A percentile compares a stretch with the other conserved stretches of the same genome.
Conservation (phyloP, 805 yeast genomes). For the Wickerhamomyces pijperi region DNA sequence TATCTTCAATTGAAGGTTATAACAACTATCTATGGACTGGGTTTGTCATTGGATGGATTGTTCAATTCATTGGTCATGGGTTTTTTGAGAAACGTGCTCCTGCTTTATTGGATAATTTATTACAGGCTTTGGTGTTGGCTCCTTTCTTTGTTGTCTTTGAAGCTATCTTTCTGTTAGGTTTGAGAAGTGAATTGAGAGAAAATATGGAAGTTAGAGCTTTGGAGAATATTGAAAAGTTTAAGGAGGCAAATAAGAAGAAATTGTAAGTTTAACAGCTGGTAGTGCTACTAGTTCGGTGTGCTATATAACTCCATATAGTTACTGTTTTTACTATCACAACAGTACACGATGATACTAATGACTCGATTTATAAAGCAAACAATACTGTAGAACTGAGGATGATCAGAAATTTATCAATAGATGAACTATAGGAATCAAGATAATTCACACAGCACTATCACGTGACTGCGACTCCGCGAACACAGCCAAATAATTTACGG, state of each 20-base stretch:
- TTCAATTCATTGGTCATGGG: slow-evolving; percentile 85
- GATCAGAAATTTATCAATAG: no score
- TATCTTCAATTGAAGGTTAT: slow-evolving; percentile 11
- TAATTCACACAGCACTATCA: no score
- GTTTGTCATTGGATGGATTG: slow-evolving; percentile 58
- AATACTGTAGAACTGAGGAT: no score
- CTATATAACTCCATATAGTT: no score
- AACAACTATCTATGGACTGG: slow-evolving; percentile 15
- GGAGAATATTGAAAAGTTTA: slow-evolving; percentile 18
- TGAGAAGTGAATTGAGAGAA: slow-evolving; percentile 31
- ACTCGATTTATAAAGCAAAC: no score
- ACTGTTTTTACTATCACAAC: no score
- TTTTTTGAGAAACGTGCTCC: slow-evolving; percentile 75
- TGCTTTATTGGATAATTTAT: slow-evolving; percentile 70
- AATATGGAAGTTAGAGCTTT: slow-evolving; percentile 24
- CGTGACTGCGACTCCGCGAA: no score
- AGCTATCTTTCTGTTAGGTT: slow-evolving; percentile 58
- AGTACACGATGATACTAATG: no score
- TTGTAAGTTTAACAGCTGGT: no score
- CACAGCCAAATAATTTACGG: no score
- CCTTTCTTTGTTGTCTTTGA: slow-evolving; percentile 86
- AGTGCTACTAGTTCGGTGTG: no score
- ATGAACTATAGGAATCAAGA: no score
- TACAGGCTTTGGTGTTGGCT: slow-evolving; percentile 82
- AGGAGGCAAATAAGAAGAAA: slow-evolving; percentile 1